Conservation (phyloP, 2,329 filamentous ascomycete genomes). For the Penicillium psychrosexuale region DNA sequence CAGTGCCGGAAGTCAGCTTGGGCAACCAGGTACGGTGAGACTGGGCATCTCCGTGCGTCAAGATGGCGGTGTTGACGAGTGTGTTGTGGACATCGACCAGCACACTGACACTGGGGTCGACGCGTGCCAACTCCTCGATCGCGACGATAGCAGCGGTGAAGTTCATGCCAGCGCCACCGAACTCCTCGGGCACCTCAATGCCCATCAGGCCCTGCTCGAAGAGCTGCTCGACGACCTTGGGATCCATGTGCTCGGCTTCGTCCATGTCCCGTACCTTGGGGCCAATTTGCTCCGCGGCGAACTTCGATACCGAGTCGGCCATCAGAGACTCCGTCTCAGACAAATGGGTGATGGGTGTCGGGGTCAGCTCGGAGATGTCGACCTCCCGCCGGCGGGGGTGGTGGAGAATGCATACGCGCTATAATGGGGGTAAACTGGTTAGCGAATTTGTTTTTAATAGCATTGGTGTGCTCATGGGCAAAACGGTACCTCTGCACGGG, state of each 20-base stretch:
- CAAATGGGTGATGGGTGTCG: slow-evolving; percentile 88
- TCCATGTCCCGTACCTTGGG: slow-evolving; percentile 97
- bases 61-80: slow-evolving; percentile 85
- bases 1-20: slow-evolving; percentile 81
- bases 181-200: slow-evolving; percentile 96
- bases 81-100: slow-evolving; percentile 98
- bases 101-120: slow-evolving; percentile 92
- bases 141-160: slow-evolving; percentile 94
- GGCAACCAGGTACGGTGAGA: slow-evolving; percentile 85
- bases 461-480: not conserved
- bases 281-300: slow-evolving; percentile 81
- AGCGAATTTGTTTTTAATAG: not conserved
- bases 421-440: not conserved
- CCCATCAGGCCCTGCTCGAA: slow-evolving; percentile 98
- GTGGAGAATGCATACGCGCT: slow-evolving; percentile 59
- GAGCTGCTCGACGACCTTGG: slow-evolving; percentile 78
- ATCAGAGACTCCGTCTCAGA: slow-evolving; percentile 88
- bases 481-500: slow-evolving; percentile 41
- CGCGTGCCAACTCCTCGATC: slow-evolving; percentile 91
- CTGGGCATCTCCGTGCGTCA: slow-evolving; percentile 76
- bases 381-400: slow-evolving; percentile 55
- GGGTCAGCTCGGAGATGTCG: slow-evolving; percentile 72
- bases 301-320: slow-evolving; percentile 85
- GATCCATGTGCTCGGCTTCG: slow-evolving; percentile 92
- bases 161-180: slow-evolving; percentile 96